Conservation (phyloP, 768 basidiomycete genomes). For the Serendipita indica region DNA sequence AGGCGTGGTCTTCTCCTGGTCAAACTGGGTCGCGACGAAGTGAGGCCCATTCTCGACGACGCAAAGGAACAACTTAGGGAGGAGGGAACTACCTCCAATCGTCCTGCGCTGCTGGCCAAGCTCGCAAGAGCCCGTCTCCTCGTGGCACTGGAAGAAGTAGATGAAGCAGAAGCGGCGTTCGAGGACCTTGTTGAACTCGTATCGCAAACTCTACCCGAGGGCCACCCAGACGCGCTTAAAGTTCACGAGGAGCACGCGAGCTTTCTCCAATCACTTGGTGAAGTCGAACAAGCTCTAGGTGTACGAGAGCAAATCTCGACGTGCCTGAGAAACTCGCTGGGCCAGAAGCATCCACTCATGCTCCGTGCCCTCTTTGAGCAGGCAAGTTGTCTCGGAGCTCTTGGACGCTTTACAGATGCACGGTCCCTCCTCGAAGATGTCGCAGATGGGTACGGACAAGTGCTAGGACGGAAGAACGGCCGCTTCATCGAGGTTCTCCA, state of each 20-base stretch:
- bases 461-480: neutral
- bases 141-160: neutral
- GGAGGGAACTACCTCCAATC: neutral
- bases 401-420: neutral
- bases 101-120: neutral
- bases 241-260: neutral
- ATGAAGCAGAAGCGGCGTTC: neutral
- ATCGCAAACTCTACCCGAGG: neutral
- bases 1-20: neutral
- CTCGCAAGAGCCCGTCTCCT: neutral
- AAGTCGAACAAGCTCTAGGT: neutral
- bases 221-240: neutral
- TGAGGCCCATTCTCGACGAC: neutral
- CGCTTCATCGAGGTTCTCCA: conserved; percentile 1
- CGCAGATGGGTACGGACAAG: neutral
- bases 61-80: neutral
- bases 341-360: neutral
- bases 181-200: neutral
- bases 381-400: neutral
- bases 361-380: neutral
- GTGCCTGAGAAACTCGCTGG: neutral
- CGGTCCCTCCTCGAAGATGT: neutral
- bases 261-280: neutral
- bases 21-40: neutral
- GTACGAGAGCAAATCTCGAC: neutral